Evolutionary conservation across 1,139 yeast genomes (phyloP).

Genomic region (Pichia sp.): DNA sequence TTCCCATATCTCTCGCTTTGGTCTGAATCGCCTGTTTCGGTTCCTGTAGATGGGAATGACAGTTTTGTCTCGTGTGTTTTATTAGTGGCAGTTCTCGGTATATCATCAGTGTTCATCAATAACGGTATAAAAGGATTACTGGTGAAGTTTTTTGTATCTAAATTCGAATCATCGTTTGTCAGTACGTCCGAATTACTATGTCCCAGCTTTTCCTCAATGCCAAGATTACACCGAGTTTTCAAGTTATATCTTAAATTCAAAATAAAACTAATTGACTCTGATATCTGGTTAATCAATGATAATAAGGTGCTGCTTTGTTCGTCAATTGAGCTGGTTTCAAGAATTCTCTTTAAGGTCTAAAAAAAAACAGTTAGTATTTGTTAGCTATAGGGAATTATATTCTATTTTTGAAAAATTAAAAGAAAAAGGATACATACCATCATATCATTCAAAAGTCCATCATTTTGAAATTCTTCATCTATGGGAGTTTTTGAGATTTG

Average conservation of each 20-base stretch:
- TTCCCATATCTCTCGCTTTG: not conserved
- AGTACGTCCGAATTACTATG: too few relatives aligned
- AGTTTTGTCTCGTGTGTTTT: too few relatives aligned
- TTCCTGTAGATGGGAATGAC: not conserved
- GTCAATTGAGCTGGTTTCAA: conserved; percentile 1
- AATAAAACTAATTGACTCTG: conserved; percentile 4
- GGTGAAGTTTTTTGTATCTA: too few relatives aligned
- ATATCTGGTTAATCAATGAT: conserved; percentile 3
- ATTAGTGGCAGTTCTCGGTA: too few relatives aligned
- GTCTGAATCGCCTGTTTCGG: not conserved
- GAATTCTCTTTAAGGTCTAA: conserved; percentile 5
- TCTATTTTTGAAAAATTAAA: too few relatives aligned
- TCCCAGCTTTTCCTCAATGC: too few relatives aligned
- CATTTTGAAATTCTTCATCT: conserved; percentile 5
- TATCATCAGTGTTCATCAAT: too few relatives aligned
- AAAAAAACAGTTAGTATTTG: conserved; percentile 4
- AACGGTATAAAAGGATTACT: too few relatives aligned
- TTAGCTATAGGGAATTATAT: too few relatives aligned
- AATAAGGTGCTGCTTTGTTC: conserved; percentile 6
- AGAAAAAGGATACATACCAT: conserved; percentile 7
- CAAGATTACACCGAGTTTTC: not conserved
- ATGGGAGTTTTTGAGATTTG: conserved; percentile 6
- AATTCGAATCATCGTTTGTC: too few relatives aligned
- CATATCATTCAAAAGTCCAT: conserved; percentile 5
- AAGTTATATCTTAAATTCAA: conserved; percentile 6